phyloP scores from a whole-genome alignment of 306 rosid genomes.

The Hippophae tibetana region DNA sequence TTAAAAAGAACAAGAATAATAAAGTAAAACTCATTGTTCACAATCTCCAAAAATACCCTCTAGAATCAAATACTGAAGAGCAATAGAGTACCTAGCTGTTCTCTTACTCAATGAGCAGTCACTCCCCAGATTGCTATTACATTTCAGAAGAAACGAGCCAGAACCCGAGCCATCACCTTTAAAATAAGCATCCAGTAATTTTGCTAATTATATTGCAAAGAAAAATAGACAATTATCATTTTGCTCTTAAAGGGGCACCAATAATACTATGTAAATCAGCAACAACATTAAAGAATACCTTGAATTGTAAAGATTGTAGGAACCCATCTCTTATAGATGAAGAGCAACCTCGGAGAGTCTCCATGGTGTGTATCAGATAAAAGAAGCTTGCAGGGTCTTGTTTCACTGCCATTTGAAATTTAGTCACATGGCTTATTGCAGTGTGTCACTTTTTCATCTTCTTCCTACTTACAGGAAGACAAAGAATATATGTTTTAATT shows the following conservation, averaged over 20 bases:
- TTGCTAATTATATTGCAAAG: background rate
- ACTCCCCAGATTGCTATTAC: slow-evolving; percentile 25
- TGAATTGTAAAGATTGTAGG: slow-evolving; percentile 52
- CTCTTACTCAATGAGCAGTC: slow-evolving; percentile 17
- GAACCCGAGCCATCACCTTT: slow-evolving; percentile 58
- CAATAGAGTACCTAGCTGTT: slow-evolving; percentile 65
- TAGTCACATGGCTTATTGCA: background rate
- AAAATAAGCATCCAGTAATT: slow-evolving; percentile 16
- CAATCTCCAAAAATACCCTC: slow-evolving; percentile 38
- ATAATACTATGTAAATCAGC: background rate
- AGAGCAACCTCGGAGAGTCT: slow-evolving; percentile 69
- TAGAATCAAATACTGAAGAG: slow-evolving; percentile 63
- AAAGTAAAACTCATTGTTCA: slow-evolving; percentile 1
- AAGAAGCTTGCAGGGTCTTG: slow-evolving; percentile 65
- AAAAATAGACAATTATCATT: background rate
- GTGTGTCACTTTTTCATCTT: too few species aligned
- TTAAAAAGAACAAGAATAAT: too few species aligned
- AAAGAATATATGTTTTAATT: background rate
- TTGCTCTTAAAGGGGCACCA: background rate
- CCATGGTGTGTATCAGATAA: slow-evolving; percentile 73
- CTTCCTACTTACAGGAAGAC: too few species aligned
- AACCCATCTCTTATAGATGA: slow-evolving; percentile 87
- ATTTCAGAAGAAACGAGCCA: slow-evolving; percentile 52
- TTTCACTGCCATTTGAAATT: slow-evolving; percentile 32
- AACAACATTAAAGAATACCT: slow-evolving; percentile 31